Evolutionary conservation across 441 rosid genomes (phyloP).

Genomic region (Raphanus hybrid): DNA sequence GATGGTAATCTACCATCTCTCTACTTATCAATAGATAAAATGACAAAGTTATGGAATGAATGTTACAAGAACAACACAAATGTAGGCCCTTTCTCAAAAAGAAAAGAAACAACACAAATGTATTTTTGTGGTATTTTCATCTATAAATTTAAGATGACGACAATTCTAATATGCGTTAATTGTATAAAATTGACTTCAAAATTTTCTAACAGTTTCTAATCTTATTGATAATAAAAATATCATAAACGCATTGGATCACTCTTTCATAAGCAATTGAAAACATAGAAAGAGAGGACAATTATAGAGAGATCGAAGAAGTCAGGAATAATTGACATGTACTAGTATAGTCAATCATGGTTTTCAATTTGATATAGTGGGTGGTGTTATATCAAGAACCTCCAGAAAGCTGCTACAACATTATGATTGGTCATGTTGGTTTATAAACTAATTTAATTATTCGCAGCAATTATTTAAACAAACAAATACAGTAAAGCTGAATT

Average conservation of each 20-base stretch:
- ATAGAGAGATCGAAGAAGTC: slow-evolving; percentile 40
- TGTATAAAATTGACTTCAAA: not conserved
- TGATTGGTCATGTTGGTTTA: slow-evolving; percentile 54
- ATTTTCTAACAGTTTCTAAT: not conserved
- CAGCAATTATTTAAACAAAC: slow-evolving; percentile 34
- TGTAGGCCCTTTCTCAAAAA: too few species aligned
- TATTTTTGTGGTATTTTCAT: not conserved
- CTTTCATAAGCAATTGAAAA: not conserved
- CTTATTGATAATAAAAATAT: not conserved
- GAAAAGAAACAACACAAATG: not conserved
- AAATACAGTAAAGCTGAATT: slow-evolving; percentile 40
- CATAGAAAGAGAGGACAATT: slow-evolving; percentile 22
- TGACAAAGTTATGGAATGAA: not conserved
- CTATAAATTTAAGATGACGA: not conserved
- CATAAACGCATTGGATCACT: not conserved
- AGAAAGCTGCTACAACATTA: slow-evolving; percentile 59
- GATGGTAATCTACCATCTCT: not conserved
- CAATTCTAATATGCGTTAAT: not conserved
- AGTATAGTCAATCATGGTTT: slow-evolving; percentile 48
- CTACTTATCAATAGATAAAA: not conserved
- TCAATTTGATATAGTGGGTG: slow-evolving; percentile 51
- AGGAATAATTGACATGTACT: slow-evolving; percentile 46
- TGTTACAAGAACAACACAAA: not conserved
- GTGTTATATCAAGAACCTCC: slow-evolving; percentile 52
- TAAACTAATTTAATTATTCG: slow-evolving; percentile 23